Evolutionary conservation across 2,329 filamentous ascomycete genomes (phyloP).

Genomic region (Aspergillus melleus): DNA sequence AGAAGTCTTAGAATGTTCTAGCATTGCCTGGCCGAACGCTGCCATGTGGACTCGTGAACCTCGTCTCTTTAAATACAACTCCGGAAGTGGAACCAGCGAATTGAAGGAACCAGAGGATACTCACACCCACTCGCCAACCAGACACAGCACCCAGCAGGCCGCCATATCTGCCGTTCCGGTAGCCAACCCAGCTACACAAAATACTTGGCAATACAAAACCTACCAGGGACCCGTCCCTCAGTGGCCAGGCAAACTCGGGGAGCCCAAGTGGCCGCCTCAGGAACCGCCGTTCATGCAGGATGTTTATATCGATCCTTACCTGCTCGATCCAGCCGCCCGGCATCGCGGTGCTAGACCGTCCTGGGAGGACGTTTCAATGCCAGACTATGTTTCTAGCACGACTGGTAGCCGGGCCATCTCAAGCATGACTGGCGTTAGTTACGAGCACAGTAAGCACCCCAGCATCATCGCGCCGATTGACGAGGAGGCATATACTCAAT

Average conservation of each 20-base stretch:
- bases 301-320: constrained; percentile 43
- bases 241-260: constrained; percentile 23
- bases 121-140: constrained; percentile 64
- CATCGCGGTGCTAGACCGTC: constrained; percentile 37
- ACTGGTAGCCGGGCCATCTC: constrained; percentile 43
- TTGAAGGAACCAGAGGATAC: constrained; percentile 53
- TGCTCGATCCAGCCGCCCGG: constrained; percentile 27
- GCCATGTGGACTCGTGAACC: constrained; percentile 63
- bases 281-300: constrained; percentile 35
- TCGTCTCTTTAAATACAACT: constrained; percentile 38
- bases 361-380: constrained; percentile 51
- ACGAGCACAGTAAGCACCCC: constrained; percentile 44
- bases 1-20: constrained; percentile 72
- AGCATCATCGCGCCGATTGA: constrained; percentile 34
- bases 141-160: constrained; percentile 26
- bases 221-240: constrained; percentile 31
- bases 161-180: constrained; percentile 22
- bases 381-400: constrained; percentile 47
- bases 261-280: constrained; percentile 30
- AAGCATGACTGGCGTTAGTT: constrained; percentile 42
- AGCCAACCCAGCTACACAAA: constrained; percentile 21
- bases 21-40: constrained; percentile 78
- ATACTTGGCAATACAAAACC: constrained; percentile 31
- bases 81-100: constrained; percentile 29
- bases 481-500: constrained; percentile 38